Evolutionary conservation across 2,329 filamentous ascomycete species (phyloP).

Genomic region (Colletotrichum somersetense): DNA sequence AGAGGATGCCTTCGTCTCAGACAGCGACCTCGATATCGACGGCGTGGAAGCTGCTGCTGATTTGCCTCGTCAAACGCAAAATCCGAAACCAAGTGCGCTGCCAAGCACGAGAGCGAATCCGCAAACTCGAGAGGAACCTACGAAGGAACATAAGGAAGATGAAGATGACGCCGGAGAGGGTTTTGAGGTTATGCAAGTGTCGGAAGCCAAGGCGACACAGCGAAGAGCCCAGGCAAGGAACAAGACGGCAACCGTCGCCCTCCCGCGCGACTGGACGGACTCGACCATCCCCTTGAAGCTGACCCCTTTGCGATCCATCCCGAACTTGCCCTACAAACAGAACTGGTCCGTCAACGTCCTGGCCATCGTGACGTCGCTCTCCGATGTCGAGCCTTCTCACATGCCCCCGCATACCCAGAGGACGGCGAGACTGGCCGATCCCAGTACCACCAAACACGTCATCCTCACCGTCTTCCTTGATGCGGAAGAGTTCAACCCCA

Average conservation of each 20-base stretch:
- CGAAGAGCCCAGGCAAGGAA: constrained; percentile 15
- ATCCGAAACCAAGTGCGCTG: not conserved
- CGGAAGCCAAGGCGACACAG: constrained; percentile 30
- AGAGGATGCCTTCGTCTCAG: constrained; percentile 26
- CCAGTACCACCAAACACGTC: constrained; percentile 65
- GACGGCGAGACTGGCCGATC: constrained; percentile 64
- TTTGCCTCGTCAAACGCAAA: constrained; percentile 6
- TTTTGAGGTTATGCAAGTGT: constrained; percentile 54
- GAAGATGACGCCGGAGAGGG: constrained; percentile 45
- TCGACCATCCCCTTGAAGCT: constrained; percentile 62
- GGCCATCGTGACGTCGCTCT: constrained; percentile 62
- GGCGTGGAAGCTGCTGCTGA: constrained; percentile 12
- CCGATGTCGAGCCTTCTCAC: constrained; percentile 61
- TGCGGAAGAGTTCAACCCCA: constrained; percentile 61
- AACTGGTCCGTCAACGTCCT: constrained; percentile 71
- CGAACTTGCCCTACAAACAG: constrained; percentile 66
- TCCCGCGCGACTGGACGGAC: constrained; percentile 58
- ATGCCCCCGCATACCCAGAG: constrained; percentile 65
- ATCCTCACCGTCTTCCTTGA: constrained; percentile 68
- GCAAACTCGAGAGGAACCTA: not conserved
- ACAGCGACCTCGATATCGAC: constrained; percentile 40
- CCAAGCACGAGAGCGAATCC: not conserved
- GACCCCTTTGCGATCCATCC: constrained; percentile 63
- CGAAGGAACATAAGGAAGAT: constrained; percentile 27
- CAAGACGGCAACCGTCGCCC: constrained; percentile 47